A percentile compares a stretch with the other conserved stretches of the same genome.
Evolutionary conservation across 2,329 filamentous ascomycete genomes (phyloP).

Genomic region (Venturiaceae sp.): DNA sequence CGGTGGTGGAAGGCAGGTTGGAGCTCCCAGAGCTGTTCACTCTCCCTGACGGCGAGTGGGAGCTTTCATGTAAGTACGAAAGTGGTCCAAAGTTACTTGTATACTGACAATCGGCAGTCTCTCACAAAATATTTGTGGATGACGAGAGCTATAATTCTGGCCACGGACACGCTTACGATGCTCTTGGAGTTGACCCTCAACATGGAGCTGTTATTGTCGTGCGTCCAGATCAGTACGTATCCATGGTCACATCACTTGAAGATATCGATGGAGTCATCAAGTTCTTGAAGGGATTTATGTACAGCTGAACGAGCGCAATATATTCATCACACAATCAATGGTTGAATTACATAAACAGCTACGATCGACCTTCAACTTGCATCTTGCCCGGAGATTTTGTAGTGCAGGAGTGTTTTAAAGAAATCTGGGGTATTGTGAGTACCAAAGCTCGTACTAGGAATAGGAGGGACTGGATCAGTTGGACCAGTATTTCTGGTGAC

Average conservation of each 20-base stretch:
- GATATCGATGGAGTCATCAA: conserved; percentile 12
- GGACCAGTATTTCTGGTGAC: no score
- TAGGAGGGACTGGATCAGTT: no score
- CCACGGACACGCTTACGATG: conserved; percentile 39
- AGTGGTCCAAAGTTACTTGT: background rate
- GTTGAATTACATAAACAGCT: no score
- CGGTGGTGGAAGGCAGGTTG: background rate
- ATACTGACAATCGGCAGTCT: background rate
- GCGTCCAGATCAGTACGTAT: conserved; percentile 60
- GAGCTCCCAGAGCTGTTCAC: background rate
- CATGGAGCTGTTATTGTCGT: conserved; percentile 50
- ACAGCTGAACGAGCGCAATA: background rate
- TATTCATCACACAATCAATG: background rate
- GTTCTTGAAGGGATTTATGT: conserved; percentile 4
- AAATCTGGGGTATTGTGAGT: no score
- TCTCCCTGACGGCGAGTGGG: background rate
- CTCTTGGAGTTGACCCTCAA: conserved; percentile 47
- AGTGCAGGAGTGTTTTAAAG: no score
- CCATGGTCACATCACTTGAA: conserved; percentile 28
- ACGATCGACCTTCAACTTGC: no score
- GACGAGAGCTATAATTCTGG: conserved; percentile 34
- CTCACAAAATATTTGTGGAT: conserved; percentile 29
- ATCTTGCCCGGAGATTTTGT: no score
- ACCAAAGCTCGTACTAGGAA: no score
- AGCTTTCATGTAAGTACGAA: background rate